Evolutionary conservation across 306 rosid species (phyloP).

Genomic region (Dalbergia cultrata): DNA sequence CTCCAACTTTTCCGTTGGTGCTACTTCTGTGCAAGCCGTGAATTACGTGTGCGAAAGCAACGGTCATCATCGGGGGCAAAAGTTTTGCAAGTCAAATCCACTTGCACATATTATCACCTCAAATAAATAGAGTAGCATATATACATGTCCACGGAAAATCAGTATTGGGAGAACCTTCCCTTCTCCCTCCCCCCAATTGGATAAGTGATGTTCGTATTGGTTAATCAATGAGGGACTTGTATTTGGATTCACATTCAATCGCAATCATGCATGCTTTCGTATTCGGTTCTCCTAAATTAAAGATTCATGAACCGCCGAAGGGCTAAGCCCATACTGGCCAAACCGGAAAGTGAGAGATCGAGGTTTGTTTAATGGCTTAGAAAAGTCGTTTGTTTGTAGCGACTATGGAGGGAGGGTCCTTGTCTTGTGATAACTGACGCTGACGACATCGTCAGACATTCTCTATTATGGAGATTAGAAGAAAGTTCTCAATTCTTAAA

Average conservation of each 20-base stretch:
- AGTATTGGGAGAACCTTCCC: conserved; percentile 3
- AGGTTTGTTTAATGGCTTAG: not conserved
- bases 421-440: not conserved
- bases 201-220: not conserved
- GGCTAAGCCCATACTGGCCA: not conserved
- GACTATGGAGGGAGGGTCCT: not conserved
- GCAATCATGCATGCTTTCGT: not conserved
- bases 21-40: not conserved
- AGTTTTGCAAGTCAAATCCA: not conserved
- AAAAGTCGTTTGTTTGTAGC: not conserved
- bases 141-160: too few relatives aligned
- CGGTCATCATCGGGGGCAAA: not conserved
- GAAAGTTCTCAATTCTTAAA: not conserved
- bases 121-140: too few relatives aligned
- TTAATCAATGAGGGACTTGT: not conserved
- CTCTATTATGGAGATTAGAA: not conserved
- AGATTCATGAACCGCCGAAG: not conserved
- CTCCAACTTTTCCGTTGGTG: not conserved
- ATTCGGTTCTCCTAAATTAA: not conserved
- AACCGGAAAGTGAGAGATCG: not conserved
- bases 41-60: not conserved
- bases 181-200: conserved; percentile 2
- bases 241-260: not conserved
- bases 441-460: not conserved
- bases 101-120: too few relatives aligned